Percentiles rank a stretch among this genome's conserved stretches.
Conservation (phyloP, 2,329 filamentous ascomycete species). For the Teratosphaeria viscida region DNA sequence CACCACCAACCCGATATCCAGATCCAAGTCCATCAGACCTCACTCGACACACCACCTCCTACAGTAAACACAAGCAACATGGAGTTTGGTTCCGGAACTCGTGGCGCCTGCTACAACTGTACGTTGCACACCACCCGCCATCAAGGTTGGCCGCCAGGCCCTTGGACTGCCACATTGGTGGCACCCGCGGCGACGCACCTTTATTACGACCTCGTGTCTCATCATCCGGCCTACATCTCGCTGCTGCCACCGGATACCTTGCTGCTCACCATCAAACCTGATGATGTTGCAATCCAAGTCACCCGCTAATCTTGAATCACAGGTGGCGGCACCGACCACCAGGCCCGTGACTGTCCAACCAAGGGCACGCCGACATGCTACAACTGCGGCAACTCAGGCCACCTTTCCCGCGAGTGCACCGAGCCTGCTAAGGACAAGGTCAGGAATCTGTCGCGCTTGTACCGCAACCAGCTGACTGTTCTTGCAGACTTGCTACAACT, state of each 20-base stretch:
- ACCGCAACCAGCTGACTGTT: conserved; percentile 10
- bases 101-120: conserved; percentile 50
- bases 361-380: conserved; percentile 38
- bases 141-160: not conserved
- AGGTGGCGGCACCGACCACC: conserved; percentile 41
- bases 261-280: not conserved
- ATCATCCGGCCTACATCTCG: not conserved
- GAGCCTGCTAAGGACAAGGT: conserved; percentile 74
- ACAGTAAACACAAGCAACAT: conserved; percentile 22
- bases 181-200: not conserved
- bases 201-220: not conserved
- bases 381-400: conserved; percentile 36
- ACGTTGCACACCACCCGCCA: conserved; percentile 23
- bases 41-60: conserved; percentile 1
- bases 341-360: conserved; percentile 41
- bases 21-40: not conserved
- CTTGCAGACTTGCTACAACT: conserved; percentile 30
- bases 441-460: not conserved
- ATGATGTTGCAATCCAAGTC: not conserved
- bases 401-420: conserved; percentile 71
- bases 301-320: conserved; percentile 9
- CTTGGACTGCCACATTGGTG: not conserved
- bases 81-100: conserved; percentile 38
- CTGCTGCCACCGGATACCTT: not conserved
- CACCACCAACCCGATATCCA: not conserved